Conservation (phyloP, 176 grass and related monocot genomes). For the Areca catechu region DNA sequence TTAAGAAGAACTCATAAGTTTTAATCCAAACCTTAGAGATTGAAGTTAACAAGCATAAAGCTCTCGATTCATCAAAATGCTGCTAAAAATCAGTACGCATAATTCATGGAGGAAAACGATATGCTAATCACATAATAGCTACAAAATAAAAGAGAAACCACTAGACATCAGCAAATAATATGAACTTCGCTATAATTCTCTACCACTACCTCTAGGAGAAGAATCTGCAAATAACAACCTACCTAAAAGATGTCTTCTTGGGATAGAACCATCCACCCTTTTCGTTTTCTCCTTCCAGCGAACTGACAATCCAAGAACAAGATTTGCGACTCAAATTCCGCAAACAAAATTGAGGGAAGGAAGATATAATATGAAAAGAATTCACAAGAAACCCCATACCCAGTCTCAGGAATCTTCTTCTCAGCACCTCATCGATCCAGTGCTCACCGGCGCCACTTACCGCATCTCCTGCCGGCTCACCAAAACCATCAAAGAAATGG, state of each 20-base stretch:
- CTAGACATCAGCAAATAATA: too few species aligned
- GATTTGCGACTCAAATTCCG: slow-evolving; percentile 1
- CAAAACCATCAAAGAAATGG: slow-evolving; percentile 82
- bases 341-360: neutral
- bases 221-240: neutral
- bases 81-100: too few species aligned
- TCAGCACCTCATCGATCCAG: slow-evolving; percentile 86
- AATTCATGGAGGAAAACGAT: too few species aligned
- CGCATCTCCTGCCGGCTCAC: slow-evolving; percentile 28
- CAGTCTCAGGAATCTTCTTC: slow-evolving; percentile 79
- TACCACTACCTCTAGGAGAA: too few species aligned
- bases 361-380: neutral
- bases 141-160: too few species aligned
- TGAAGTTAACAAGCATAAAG: too few species aligned
- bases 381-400: slow-evolving; percentile 22
- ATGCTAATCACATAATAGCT: too few species aligned
- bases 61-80: too few species aligned
- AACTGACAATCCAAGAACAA: slow-evolving; percentile 32
- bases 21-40: too few species aligned
- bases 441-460: slow-evolving; percentile 30
- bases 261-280: slow-evolving; percentile 41
- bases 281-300: slow-evolving; percentile 74
- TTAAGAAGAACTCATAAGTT: too few species aligned
- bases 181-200: too few species aligned
- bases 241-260: slow-evolving; percentile 49